Evolutionary conservation across 106 monocot species (phyloP).

Genomic region (Gastrodia elata): DNA sequence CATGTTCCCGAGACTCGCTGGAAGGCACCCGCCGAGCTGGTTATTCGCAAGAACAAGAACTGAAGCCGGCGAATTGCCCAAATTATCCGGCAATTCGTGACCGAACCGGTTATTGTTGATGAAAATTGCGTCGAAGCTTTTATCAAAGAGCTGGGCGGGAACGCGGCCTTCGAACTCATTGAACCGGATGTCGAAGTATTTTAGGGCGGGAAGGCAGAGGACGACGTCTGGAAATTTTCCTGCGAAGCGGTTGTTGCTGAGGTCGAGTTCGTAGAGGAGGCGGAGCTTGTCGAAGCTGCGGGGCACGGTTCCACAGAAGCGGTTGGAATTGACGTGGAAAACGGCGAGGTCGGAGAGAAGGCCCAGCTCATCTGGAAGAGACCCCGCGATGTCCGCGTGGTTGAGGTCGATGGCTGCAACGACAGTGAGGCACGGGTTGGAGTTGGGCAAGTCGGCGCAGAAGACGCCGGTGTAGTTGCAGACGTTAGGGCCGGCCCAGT

Average conservation of each 20-base stretch:
- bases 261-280: constrained; percentile 29
- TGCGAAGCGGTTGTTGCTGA: constrained; percentile 41
- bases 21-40: constrained; percentile 38
- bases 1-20: constrained; percentile 34
- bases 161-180: constrained; percentile 36
- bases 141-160: constrained; percentile 25
- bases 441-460: constrained; percentile 29
- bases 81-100: constrained; percentile 24
- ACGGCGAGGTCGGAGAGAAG: constrained; percentile 14
- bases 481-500: constrained; percentile 38
- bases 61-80: constrained; percentile 37
- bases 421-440: constrained; percentile 16
- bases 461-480: constrained; percentile 44
- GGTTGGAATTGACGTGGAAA: constrained; percentile 12
- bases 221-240: constrained; percentile 33
- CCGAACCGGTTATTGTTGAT: constrained; percentile 48
- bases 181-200: constrained; percentile 36
- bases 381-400: constrained; percentile 26
- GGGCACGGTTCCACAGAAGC: constrained; percentile 24
- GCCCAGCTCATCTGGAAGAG: constrained; percentile 14
- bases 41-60: constrained; percentile 47
- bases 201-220: constrained; percentile 27
- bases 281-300: not conserved
- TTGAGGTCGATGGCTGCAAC: constrained; percentile 45
- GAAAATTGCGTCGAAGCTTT: constrained; percentile 46